These are phyloP conservation scores for Scutellaria barbata DNA, from an alignment of 257 asterid genomes.

Conservation along the genomic window DNA sequence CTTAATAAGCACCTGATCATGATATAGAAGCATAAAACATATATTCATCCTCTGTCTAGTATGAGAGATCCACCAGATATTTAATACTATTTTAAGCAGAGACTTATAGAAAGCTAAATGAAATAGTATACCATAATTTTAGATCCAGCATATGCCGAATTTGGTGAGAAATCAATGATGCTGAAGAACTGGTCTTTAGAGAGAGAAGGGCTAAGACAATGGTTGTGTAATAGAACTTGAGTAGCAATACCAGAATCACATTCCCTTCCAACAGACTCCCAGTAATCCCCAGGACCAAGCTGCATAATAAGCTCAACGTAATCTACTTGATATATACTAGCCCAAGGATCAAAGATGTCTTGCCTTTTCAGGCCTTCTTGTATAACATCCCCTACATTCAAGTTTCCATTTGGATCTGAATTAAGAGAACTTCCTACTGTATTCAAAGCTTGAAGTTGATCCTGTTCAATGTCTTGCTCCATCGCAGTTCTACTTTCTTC, in stretches of 20 bases:
- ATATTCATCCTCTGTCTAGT: background rate
- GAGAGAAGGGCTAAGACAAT: constrained; percentile 74
- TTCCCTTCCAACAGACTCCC: constrained; percentile 79
- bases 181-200: constrained; percentile 84
- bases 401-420: constrained; percentile 49
- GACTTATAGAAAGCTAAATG: constrained; percentile 27
- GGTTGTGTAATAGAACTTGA: constrained; percentile 64
- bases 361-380: constrained; percentile 77
- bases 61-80: constrained; percentile 21
- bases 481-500: constrained; percentile 38
- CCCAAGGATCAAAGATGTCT: constrained; percentile 97
- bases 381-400: constrained; percentile 52
- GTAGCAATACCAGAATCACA: constrained; percentile 56
- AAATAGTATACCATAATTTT: constrained; percentile 65
- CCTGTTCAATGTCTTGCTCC: constrained; percentile 48
- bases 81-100: constrained; percentile 13
- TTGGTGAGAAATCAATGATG: constrained; percentile 84
- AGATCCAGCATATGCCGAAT: constrained; percentile 74
- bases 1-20: constrained; percentile 66
- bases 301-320: constrained; percentile 67
- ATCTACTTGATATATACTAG: constrained; percentile 80
- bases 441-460: constrained; percentile 36
- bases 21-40: constrained; percentile 10
- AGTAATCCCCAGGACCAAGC: constrained; percentile 64
- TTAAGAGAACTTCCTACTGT: constrained; percentile 47